These are phyloP conservation scores for Symbiodinium natans DNA, from an alignment of 73 alveolate genomes.

Conservation along the genomic window DNA sequence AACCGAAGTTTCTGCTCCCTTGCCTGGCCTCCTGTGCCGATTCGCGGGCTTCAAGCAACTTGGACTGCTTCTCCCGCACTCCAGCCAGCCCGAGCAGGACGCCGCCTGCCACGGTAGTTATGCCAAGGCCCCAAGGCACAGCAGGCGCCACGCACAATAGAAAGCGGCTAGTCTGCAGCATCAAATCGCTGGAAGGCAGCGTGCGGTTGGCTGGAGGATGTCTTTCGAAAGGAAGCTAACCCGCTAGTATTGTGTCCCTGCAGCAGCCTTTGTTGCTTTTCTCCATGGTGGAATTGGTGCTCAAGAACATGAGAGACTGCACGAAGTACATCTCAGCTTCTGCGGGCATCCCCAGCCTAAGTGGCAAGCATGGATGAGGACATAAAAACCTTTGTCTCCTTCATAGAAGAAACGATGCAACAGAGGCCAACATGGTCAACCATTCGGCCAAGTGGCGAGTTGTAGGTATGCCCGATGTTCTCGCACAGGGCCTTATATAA, in stretches of 20 bases:
- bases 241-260: neutral
- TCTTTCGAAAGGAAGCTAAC: neutral
- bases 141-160: no score
- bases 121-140: no score
- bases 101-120: slow-evolving; percentile 34
- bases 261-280: neutral
- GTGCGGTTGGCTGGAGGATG: no score
- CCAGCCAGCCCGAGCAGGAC: slow-evolving; percentile 48
- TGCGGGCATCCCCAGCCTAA: slow-evolving; percentile 70
- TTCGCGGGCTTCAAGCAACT: slow-evolving; percentile 50
- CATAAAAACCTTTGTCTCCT: no score
- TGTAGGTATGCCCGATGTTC: slow-evolving; percentile 94
- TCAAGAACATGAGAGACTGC: neutral
- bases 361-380: neutral
- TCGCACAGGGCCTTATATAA: slow-evolving; percentile 6
- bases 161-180: no score
- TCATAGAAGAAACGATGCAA: no score
- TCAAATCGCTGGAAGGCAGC: no score
- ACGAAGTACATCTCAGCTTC: slow-evolving; percentile 75
- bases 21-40: slow-evolving; percentile 59
- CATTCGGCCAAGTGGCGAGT: neutral
- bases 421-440: no score
- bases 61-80: slow-evolving; percentile 17
- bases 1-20: no score
- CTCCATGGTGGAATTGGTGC: neutral